phyloP scores from a whole-genome alignment of 2,329 filamentous ascomycete species.

The Cladobotryum mycophilum region DNA sequence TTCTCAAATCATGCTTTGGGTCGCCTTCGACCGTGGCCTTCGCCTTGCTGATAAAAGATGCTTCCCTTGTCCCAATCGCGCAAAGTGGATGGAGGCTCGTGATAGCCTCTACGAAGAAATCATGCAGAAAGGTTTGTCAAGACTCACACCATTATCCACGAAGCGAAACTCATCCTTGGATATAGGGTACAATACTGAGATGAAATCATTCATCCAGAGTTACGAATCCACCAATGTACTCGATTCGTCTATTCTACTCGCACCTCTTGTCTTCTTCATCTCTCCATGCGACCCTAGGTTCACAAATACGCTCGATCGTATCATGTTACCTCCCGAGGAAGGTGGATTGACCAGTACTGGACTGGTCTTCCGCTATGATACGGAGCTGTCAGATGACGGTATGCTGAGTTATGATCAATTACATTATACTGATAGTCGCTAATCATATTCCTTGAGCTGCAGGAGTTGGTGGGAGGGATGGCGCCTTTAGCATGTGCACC shows the following conservation, averaged over 20 bases:
- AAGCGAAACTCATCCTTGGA: neutral
- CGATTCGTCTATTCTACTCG: conserved; percentile 69
- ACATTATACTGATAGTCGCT: neutral
- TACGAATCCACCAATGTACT: conserved; percentile 65
- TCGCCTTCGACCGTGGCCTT: conserved; percentile 69
- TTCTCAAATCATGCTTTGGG: conserved; percentile 80
- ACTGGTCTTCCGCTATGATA: conserved; percentile 70
- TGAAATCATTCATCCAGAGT: conserved; percentile 67
- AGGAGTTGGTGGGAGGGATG: conserved; percentile 69
- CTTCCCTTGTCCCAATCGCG: conserved; percentile 65
- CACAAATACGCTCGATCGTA: conserved; percentile 63
- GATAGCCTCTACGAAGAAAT: conserved; percentile 68
- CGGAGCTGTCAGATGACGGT: conserved; percentile 63
- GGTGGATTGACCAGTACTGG: conserved; percentile 70
- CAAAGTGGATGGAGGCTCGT: conserved; percentile 58
- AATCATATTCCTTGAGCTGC: conserved; percentile 5
- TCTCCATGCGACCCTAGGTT: conserved; percentile 72
- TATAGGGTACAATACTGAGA: conserved; percentile 60
- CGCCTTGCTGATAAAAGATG: conserved; percentile 69
- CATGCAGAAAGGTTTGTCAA: conserved; percentile 56
- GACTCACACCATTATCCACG: neutral
- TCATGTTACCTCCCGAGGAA: conserved; percentile 65
- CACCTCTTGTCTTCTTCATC: conserved; percentile 74
- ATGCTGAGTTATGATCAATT: conserved; percentile 16
- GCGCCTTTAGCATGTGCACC: conserved; percentile 75